Conservation (phyloP, 495 filamentous ascomycete genomes). For the Aspergillus asperescens region DNA sequence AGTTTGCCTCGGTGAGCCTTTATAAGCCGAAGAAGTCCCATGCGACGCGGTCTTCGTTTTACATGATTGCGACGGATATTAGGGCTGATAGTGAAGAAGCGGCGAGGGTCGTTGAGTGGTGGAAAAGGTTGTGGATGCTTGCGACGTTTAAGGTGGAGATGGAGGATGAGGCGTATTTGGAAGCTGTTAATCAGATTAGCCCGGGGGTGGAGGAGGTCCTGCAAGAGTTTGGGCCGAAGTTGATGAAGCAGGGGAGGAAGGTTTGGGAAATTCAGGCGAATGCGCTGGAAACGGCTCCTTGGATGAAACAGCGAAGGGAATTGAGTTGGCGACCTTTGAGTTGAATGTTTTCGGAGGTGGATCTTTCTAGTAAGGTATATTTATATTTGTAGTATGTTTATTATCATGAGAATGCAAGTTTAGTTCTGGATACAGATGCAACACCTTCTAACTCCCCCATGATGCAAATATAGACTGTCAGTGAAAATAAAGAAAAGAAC, state of each 20-base stretch:
- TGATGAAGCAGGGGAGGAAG: slow-evolving; percentile 30
- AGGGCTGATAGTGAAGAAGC: slow-evolving; percentile 29
- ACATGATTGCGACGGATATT: slow-evolving; percentile 49
- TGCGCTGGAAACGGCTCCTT: slow-evolving; percentile 36
- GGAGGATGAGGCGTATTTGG: slow-evolving; percentile 11
- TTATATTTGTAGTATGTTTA: too few species aligned
- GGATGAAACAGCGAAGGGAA: slow-evolving; percentile 3
- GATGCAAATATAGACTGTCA: too few species aligned
- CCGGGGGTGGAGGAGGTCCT: slow-evolving; percentile 29
- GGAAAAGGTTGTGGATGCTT: slow-evolving; percentile 41
- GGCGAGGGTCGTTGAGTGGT: slow-evolving; percentile 28
- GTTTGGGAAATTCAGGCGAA: slow-evolving; percentile 42
- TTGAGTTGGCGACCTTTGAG: too few species aligned
- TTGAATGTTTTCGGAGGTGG: too few species aligned
- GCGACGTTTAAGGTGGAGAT: slow-evolving; percentile 37
- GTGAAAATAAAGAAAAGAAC: too few species aligned
- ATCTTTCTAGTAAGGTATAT: too few species aligned
- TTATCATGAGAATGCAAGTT: too few species aligned
- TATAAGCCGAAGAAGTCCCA: slow-evolving; percentile 46
- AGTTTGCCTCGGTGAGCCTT: slow-evolving; percentile 40
- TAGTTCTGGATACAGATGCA: too few species aligned
- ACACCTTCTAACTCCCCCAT: too few species aligned
- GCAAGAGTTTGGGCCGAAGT: slow-evolving; percentile 34
- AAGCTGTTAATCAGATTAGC: slow-evolving; percentile 2
- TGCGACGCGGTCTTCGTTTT: slow-evolving; percentile 47